Conservation (phyloP, 148 eudicot species). For the Camellia sinensis region DNA sequence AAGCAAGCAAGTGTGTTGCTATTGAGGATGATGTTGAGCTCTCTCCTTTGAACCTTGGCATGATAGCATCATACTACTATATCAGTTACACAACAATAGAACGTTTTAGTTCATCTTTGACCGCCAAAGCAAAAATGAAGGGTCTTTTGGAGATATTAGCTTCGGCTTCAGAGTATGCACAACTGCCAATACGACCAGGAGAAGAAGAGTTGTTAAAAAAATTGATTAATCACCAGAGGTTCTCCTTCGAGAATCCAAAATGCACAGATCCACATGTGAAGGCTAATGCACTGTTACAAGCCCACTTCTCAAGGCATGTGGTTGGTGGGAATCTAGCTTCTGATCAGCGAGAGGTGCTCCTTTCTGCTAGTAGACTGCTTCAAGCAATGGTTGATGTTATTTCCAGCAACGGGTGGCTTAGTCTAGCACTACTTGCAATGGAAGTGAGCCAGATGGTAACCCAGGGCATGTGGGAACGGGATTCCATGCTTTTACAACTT, state of each 20-base stretch:
- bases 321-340: no score
- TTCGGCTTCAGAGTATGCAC: conserved; percentile 39
- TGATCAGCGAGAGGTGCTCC: no score
- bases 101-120: no score
- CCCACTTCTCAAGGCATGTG: conserved; percentile 74
- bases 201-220: conserved; percentile 68
- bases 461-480: conserved; percentile 96
- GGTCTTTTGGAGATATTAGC: no score
- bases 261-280: conserved; percentile 18
- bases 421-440: conserved; percentile 31
- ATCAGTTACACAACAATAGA: no score
- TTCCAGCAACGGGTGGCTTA: conserved; percentile 87
- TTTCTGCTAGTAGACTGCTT: conserved; percentile 58
- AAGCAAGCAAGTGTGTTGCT: no score
- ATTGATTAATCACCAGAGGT: conserved; percentile 23
- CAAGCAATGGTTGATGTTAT: conserved; percentile 92
- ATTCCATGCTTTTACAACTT: conserved; percentile 82
- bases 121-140: no score
- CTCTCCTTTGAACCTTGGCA: no score
- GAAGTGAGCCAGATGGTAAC: conserved; percentile 85
- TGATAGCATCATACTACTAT: no score
- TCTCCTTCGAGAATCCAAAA: conserved; percentile 76
- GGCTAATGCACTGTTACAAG: conserved; percentile 79
- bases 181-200: conserved; percentile 77
- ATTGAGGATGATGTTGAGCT: no score